Evolutionary conservation across 169 alveolate genomes (phyloP), one percentile per base, ranked within the genome.

Genomic region (Cryptosporidium ubiquitum): DNA sequence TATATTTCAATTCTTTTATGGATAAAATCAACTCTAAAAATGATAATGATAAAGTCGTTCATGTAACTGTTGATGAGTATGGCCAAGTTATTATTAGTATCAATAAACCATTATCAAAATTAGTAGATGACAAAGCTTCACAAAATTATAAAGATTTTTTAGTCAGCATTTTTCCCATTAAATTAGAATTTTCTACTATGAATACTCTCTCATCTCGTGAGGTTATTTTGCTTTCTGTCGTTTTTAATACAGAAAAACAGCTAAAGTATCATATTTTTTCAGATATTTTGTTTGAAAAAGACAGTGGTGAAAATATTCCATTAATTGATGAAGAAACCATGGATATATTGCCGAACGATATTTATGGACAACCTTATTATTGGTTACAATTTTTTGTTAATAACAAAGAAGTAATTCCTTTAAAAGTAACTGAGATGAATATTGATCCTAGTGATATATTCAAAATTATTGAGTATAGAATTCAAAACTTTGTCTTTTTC

Each of bases 301-400:
- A 79, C 61, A 42, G 18, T 42, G 89, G 89, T 7, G 68, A 58
- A 16, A 42, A 20, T 31, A 79, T 61, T n/a, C 66, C 79, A 29
- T 49, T 66, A 14, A 42, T 79, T 23, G 89, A 79, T 26, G 37
- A 35, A 23, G 49, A 79, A 39, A 60, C 40, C n/a, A 16, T 23
- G 61, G 66, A 79, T 2, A 44, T 60, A 31, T 40, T 23, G 39
- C 18, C 61, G 7, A 31, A 20, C 7, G 73, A 58, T 14, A 0
- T 29, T 61, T 61, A 39, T 58, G 89, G 89, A n/a, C 29, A 26
- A 64, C 79, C 89, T 40, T 79, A 79, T 64, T 61, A 40, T 61
- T 79, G 89, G 89, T 12, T 79, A 40, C 89, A 79, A 44, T 58
- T n/a, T 64, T 39, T 79, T 16, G 64, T 58, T 39, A 79, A 79